phyloP scores from a whole-genome alignment of 1,284 basidiomycete species.

The Pholiota adiposa region DNA sequence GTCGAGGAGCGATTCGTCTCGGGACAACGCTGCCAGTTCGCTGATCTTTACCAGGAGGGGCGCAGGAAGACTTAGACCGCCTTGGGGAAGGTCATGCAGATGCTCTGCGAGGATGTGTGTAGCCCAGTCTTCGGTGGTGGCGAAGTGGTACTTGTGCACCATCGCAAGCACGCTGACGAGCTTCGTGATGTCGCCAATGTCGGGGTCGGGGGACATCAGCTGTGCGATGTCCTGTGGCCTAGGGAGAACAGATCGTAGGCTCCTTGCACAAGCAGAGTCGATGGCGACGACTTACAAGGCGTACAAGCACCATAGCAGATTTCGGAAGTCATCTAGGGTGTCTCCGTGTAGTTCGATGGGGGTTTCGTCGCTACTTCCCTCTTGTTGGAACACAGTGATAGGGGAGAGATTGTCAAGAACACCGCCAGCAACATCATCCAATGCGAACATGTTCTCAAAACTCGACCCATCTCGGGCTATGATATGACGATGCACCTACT shows the following conservation, averaged over 20 bases:
- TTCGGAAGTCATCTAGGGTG: slow-evolving; percentile 39
- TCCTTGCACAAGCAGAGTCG: background rate
- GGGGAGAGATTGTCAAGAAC: background rate
- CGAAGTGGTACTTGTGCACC: slow-evolving; percentile 43
- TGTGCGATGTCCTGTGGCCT: slow-evolving; percentile 33
- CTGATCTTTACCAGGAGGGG: slow-evolving; percentile 35
- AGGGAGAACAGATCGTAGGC: background rate
- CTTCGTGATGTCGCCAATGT: slow-evolving; percentile 26
- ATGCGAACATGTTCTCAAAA: slow-evolving; percentile 40
- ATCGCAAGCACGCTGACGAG: slow-evolving; percentile 41
- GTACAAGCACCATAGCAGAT: slow-evolving; percentile 44
- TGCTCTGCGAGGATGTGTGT: slow-evolving; percentile 23
- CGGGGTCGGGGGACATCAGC: slow-evolving; percentile 19
- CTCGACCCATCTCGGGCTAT: slow-evolving; percentile 41
- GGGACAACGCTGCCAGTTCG: slow-evolving; percentile 33
- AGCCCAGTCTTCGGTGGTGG: slow-evolving; percentile 41
- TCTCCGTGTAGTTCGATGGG: slow-evolving; percentile 43
- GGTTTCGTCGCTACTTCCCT: slow-evolving; percentile 31
- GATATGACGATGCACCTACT: slow-evolving; percentile 38
- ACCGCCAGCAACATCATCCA: slow-evolving; percentile 21
- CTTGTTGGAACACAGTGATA: slow-evolving; percentile 16
- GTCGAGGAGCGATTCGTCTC: slow-evolving; percentile 33
- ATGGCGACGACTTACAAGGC: slow-evolving; percentile 36
- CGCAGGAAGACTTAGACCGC: slow-evolving; percentile 23
- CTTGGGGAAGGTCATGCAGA: slow-evolving; percentile 24